Percentiles rank a stretch among this genome's conserved stretches.
These are phyloP conservation scores for Trametes hirsuta DNA, from an alignment of 1,284 basidiomycete species.

Conservation along the genomic window DNA sequence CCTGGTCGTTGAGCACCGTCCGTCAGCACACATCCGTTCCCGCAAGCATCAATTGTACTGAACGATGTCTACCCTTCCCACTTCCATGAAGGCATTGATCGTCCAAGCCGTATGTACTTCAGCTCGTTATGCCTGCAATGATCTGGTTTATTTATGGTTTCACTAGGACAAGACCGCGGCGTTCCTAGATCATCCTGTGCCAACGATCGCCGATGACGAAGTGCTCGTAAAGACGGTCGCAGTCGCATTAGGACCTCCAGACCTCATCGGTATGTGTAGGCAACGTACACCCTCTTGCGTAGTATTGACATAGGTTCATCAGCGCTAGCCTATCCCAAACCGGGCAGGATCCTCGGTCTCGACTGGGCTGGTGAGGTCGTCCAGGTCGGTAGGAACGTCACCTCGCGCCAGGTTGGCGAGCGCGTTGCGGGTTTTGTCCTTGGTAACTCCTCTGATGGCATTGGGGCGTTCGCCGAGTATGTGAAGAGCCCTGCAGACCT, in stretches of 20 bases:
- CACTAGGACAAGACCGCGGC: neutral
- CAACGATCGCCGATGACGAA: conserved; percentile 21
- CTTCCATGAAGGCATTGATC: neutral
- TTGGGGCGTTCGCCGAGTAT: conserved; percentile 45
- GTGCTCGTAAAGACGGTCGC: conserved; percentile 29
- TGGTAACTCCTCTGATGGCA: conserved; percentile 24
- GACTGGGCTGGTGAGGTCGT: conserved; percentile 29
- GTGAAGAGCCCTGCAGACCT: conserved; percentile 36
- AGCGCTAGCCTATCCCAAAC: neutral
- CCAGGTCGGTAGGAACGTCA: conserved; percentile 27
- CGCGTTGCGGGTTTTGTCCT: conserved; percentile 28
- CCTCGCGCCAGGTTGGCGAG: conserved; percentile 24
- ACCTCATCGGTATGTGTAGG: neutral
- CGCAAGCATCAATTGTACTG: no score
- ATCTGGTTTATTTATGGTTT: no score
- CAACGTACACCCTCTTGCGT: conserved; percentile 19
- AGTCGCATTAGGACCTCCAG: conserved; percentile 15
- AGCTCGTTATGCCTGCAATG: no score
- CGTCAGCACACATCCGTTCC: no score
- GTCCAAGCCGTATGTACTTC: neutral
- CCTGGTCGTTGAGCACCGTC: no score
- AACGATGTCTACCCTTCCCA: no score
- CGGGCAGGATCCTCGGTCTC: conserved; percentile 25
- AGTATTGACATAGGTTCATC: neutral
- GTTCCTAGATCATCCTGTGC: conserved; percentile 13